Base-by-base conservation (phyloP, 768 basidiomycete species). In the Rhodosporidiobolus sp. region DNA sequence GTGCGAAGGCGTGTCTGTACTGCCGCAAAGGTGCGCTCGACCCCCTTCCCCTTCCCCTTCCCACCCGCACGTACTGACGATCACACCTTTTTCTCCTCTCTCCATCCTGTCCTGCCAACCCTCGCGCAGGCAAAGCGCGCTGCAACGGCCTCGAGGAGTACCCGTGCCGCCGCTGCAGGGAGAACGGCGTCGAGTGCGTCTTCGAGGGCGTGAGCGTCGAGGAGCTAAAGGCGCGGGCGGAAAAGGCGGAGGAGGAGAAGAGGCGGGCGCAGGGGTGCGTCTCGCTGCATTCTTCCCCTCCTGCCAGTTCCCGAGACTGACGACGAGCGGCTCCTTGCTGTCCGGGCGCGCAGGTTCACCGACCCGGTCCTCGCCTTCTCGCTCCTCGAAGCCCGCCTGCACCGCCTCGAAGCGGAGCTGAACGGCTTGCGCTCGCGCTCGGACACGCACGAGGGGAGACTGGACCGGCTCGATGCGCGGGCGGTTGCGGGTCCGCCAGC, bases 131-230 rank as follows among this genome's bases (percentile, higher is more conserved):
- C 34, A 61, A 59, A 52, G 60, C 70, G 9, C 60, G 65, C 22
- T 66, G 70, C 49, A 45, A 67, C n/a, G 70, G 70, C 7, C 62
- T 67, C 34, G 61, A 63, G 26, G 52, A 49, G 7, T 72, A 56
- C 30, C 70, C 70, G 8, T 63, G 65, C 48, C 16, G 65, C 22
- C 20, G 65, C 4, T 72, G 52, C 65, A 30, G 74, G 20, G 74
- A 75, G 48, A 38, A 22, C 8, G 69, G 74, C 6, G 66, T 75
- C 30, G 69, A 65, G 55, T 75, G 74, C 24, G 66, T 68, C 2
- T 75, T 75, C 19, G 74, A 71, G 55, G 70, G 70, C 11, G 48
- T 70, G 8, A 48, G 38, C 10, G 22, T 30, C 9, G 65, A 69
- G 10, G 69, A 63, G 35, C 30, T 70, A 16, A 48, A n/a, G 30